Conservation (phyloP, 2,329 filamentous ascomycete genomes). For the Colletotrichum musae region DNA sequence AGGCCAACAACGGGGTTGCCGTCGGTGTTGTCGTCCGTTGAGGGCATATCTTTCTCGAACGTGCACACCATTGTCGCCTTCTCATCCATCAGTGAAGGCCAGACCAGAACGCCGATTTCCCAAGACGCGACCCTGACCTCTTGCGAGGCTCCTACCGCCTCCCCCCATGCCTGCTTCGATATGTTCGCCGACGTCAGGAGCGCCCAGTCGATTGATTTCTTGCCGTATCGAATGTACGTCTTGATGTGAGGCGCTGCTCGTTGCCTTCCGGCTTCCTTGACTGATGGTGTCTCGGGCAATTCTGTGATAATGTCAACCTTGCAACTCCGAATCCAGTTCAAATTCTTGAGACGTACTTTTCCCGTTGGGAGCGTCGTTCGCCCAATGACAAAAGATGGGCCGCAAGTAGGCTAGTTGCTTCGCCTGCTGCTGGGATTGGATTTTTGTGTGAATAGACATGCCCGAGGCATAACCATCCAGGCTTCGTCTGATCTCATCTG, state of each 20-base stretch:
- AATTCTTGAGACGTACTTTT: conserved; percentile 44
- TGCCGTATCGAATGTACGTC: conserved; percentile 81
- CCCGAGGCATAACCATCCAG: conserved; percentile 86
- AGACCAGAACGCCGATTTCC: conserved; percentile 87
- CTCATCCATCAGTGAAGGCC: conserved; percentile 74
- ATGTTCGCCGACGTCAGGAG: conserved; percentile 92
- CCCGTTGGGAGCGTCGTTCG: conserved; percentile 66
- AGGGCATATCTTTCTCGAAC: conserved; percentile 74
- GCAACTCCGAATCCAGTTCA: too few species aligned
- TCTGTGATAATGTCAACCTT: conserved; percentile 44
- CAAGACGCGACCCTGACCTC: conserved; percentile 83
- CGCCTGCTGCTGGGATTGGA: conserved; percentile 76
- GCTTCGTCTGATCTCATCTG: conserved; percentile 82
- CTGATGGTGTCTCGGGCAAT: conserved; percentile 42
- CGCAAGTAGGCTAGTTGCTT: conserved; percentile 82
- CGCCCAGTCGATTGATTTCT: conserved; percentile 82
- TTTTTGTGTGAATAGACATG: conserved; percentile 85
- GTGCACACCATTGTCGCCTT: conserved; percentile 75
- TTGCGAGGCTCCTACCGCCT: conserved; percentile 67
- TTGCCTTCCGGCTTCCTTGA: conserved; percentile 70
- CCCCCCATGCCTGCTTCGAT: conserved; percentile 91
- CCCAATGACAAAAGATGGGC: conserved; percentile 83
- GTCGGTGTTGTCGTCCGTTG: conserved; percentile 41
- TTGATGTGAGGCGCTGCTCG: conserved; percentile 90
- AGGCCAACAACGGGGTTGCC: conserved; percentile 71